Base-by-base conservation (phyloP, 176 grass and related monocot species). In the Eremochloa ophiuroides region DNA sequence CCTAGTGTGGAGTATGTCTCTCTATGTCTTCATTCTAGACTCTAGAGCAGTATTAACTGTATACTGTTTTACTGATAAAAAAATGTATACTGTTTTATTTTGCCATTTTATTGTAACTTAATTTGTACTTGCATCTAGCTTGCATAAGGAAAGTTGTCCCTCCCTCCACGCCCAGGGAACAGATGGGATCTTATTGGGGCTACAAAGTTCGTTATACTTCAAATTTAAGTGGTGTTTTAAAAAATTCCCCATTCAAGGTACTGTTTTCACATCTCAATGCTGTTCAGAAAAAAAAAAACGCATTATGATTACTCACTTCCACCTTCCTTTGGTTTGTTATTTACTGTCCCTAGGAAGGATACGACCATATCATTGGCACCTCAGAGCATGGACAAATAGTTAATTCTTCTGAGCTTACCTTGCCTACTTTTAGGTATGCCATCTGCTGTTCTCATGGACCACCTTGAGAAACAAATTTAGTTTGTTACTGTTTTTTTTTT, bases 311-410 rank as follows among this genome's bases (percentile, higher is more conserved):
- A 73, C 25, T 81, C 41, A 74, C 43, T 77, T 71, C 51, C 44
- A 67, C 30, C 44, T 17, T 66, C 3, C n/a, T 31, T 70, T 16
- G 11, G 55, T 11, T 69, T 80, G n/a, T 29, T 25, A 34, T 17
- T 76, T 62, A 64, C 41, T 82, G 43, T 73, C 66, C 76, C 11
- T 91, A 98, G 95, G 86, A 89, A 79, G 88, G 85, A 91, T 98
- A 98, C 47, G 90, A 98, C 88, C 86, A 95, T 86, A 87, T 98
- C 62, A 95, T 98, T 58, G 96, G 96, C 53, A 98, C 96, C 78
- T 98, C 96, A 38, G 96, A 98, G 90, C 96, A 95, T 86, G 96
- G 96, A 18, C 62, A 87, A 71, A 89, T 80, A 51, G 83, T 98
- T 80, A 91, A 59, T 84, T 98, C 96, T 84, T 95, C 96, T 22